Evolutionary conservation across 1,139 yeast genomes (phyloP).

Genomic region (Candida pseudoviswanathii): DNA sequence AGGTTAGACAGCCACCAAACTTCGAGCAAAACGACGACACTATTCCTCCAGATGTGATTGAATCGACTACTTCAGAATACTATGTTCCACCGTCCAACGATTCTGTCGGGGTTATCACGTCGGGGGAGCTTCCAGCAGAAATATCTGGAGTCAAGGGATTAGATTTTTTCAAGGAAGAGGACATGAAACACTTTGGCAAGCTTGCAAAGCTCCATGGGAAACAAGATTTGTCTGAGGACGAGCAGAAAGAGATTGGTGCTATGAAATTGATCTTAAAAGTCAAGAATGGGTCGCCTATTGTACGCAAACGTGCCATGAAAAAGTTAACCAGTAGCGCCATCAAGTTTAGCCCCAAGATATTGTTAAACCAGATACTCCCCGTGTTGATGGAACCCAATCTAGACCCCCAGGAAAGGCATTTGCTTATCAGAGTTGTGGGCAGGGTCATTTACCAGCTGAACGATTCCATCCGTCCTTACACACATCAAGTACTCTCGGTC

Average conservation of each 20-base stretch:
- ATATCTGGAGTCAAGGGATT: slow-evolving; percentile 62
- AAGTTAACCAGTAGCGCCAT: slow-evolving; percentile 65
- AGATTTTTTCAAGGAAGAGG: slow-evolving; percentile 71
- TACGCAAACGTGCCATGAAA: slow-evolving; percentile 72
- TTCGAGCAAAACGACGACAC: slow-evolving; percentile 36
- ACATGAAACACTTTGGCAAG: slow-evolving; percentile 70
- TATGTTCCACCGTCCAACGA: slow-evolving; percentile 29
- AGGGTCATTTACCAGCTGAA: slow-evolving; percentile 68
- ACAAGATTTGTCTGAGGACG: slow-evolving; percentile 46
- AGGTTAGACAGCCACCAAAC: slow-evolving; percentile 50
- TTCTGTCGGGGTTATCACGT: slow-evolving; percentile 2
- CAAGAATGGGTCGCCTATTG: slow-evolving; percentile 74
- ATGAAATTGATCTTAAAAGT: slow-evolving; percentile 66
- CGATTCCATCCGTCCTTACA: slow-evolving; percentile 67
- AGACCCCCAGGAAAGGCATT: slow-evolving; percentile 83
- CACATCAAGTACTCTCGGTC: slow-evolving; percentile 72
- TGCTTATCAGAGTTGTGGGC: slow-evolving; percentile 74
- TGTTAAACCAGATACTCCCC: slow-evolving; percentile 74
- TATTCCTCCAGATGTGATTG: slow-evolving; percentile 35
- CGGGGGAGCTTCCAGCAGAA: slow-evolving; percentile 43
- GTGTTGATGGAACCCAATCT: slow-evolving; percentile 69
- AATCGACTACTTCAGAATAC: slow-evolving; percentile 21
- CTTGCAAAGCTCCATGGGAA: slow-evolving; percentile 43
- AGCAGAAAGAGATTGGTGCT: slow-evolving; percentile 60
- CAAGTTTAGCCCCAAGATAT: slow-evolving; percentile 65